Base-by-base conservation (phyloP, 495 filamentous ascomycete genomes). In the Coniosporium apollinis region DNA sequence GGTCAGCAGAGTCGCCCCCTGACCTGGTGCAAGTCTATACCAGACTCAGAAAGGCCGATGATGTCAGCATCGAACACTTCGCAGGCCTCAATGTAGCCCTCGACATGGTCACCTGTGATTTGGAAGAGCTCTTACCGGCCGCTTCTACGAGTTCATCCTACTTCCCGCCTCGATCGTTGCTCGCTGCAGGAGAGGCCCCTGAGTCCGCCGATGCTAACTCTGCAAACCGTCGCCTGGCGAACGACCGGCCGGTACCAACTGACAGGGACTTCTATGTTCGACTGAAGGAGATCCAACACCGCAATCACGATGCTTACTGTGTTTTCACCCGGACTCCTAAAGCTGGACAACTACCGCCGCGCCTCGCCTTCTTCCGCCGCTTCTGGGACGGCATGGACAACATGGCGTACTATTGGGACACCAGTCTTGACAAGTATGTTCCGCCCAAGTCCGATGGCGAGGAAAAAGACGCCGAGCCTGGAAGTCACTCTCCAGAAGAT, bases 401-500 rank as follows among this genome's bases (percentile, higher is more conserved):
- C 10, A 61, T 77, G 65, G 56, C 66, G 13, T 67, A 72, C 33
- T 76, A 72, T 47, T 79, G 74, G 74, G 74, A 79, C 47, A 61
- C 56, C 16, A 71, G 66, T 37, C 37, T 64, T 25, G 74, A 79
- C 38, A 40, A 69, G 8, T 72, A 76, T 41, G 45, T 52, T 38
- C 33, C 44, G 18, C 35, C 45, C 7, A 36, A 38, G 9, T 20
- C 29, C 16, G 35, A 42, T 20, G 33, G 19, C 10, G 18, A 20
- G 11, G 28, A 36, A 8, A 18, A 26, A 11, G 29, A 16, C 32
- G 36, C 45, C 3, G 24, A 26, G 13, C 6, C 14, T 26, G 13
- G 14, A 30, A 22, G 21, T 17, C 15, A 32, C n/a, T 8, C 18
- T 11, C 10, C 9, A 26, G 9, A 26, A 26, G 28, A 17, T 6